Evolutionary conservation across 495 filamentous ascomycete species (phyloP).

Genomic region (Cetradonia linearis): DNA sequence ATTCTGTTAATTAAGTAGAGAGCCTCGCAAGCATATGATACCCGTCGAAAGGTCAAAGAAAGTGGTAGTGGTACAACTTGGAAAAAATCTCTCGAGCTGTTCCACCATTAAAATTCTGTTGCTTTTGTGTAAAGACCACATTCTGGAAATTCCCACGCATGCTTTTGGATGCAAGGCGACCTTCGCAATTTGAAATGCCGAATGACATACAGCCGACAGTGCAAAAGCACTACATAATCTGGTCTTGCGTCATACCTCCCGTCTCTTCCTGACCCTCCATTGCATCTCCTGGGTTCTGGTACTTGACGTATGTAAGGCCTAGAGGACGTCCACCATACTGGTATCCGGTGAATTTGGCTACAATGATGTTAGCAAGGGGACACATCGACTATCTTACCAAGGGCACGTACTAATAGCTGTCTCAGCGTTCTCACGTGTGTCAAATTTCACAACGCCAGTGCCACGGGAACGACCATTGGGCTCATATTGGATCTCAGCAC

Average conservation of each 20-base stretch:
- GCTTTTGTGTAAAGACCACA: background rate
- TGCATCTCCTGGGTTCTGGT: conserved; percentile 58
- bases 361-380: conserved; percentile 19
- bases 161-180: conserved; percentile 3
- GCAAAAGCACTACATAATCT: conserved; percentile 68
- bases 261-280: conserved; percentile 75
- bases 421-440: conserved; percentile 70
- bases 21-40: conserved; percentile 5
- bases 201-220: conserved; percentile 3
- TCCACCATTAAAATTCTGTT: conserved; percentile 4
- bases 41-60: background rate
- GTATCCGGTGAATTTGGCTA: conserved; percentile 92
- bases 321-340: conserved; percentile 94
- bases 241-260: conserved; percentile 76
- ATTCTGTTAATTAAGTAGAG: background rate
- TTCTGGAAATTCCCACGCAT: conserved; percentile 9
- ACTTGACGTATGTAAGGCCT: conserved; percentile 85
- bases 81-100: background rate
- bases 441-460: conserved; percentile 91
- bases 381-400: background rate
- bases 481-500: conserved; percentile 97
- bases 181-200: conserved; percentile 4
- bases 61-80: conserved; percentile 10
- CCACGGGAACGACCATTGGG: conserved; percentile 90
- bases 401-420: conserved; percentile 65